Conservation (phyloP, 2,329 filamentous ascomycete genomes). For the Sclerotinia glacialis region DNA sequence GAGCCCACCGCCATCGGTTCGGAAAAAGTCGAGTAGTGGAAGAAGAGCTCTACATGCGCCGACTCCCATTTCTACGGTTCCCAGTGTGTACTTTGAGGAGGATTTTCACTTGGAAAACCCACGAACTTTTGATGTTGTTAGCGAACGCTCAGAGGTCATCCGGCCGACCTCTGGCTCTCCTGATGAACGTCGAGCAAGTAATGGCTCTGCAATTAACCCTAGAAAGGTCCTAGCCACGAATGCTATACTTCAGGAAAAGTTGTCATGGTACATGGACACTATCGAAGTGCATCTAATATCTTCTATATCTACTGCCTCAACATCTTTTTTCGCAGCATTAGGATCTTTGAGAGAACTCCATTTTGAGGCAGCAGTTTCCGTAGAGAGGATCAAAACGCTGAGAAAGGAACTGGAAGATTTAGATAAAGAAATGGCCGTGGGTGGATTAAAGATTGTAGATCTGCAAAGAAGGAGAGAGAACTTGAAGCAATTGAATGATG, state of each 20-base stretch:
- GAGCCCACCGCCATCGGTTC: constrained; percentile 39
- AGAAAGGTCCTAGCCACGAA: constrained; percentile 92
- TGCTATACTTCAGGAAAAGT: constrained; percentile 93
- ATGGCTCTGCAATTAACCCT: constrained; percentile 58
- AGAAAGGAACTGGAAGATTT: constrained; percentile 76
- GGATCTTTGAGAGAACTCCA: constrained; percentile 89
- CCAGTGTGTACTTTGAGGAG: constrained; percentile 89
- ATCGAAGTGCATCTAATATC: constrained; percentile 96
- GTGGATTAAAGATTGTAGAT: constrained; percentile 80
- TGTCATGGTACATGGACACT: constrained; percentile 99
- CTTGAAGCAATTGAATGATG: constrained; percentile 74
- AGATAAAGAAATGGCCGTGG: constrained; percentile 82
- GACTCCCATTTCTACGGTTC: constrained; percentile 89
- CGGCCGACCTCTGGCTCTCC: constrained; percentile 50
- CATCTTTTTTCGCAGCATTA: constrained; percentile 92
- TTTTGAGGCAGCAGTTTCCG: constrained; percentile 86
- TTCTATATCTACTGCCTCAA: constrained; percentile 92
- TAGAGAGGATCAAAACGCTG: constrained; percentile 77
- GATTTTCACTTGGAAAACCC: constrained; percentile 95
- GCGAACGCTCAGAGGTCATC: constrained; percentile 95
- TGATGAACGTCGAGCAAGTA: constrained; percentile 54
- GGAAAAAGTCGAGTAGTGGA: constrained; percentile 50
- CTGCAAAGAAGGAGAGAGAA: constrained; percentile 82
- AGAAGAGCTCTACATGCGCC: constrained; percentile 67
- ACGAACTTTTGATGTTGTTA: constrained; percentile 92